Conservation (phyloP, 2,329 filamentous ascomycete genomes). For the Colletotrichum sp. region DNA sequence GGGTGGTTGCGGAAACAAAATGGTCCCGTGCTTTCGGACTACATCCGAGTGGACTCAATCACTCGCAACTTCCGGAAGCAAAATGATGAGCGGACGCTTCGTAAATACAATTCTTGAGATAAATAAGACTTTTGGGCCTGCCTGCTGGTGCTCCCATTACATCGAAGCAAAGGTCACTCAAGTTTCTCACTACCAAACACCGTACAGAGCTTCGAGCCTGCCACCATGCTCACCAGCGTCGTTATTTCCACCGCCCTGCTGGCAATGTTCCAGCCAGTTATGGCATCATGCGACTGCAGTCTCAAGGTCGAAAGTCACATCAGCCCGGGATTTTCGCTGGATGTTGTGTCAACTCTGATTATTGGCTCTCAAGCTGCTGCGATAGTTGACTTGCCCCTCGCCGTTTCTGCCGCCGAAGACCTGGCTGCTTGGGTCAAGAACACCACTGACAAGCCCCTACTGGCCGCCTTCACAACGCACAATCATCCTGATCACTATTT, state of each 20-base stretch:
- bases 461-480: conserved; percentile 4
- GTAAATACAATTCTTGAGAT: not conserved
- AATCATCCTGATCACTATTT: conserved; percentile 12
- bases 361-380: conserved; percentile 6
- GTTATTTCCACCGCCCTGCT: not conserved
- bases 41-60: not conserved
- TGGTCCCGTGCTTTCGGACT: not conserved
- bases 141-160: not conserved
- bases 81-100: not conserved
- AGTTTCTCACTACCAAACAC: not conserved
- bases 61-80: not conserved
- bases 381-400: conserved; percentile 8
- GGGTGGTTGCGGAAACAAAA: not conserved
- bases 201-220: not conserved
- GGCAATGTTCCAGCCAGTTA: not conserved
- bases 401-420: not conserved
- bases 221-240: not conserved
- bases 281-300: not conserved
- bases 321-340: not conserved
- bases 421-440: conserved; percentile 5
- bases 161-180: not conserved
- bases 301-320: not conserved
- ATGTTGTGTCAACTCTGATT: conserved; percentile 11
- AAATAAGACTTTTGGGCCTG: not conserved
- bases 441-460: conserved; percentile 10